Percentiles rank a stretch among this genome's conserved stretches.
Evolutionary conservation across 257 asterid species (phyloP).

Genomic region (Parsonsia alboflavescens): DNA sequence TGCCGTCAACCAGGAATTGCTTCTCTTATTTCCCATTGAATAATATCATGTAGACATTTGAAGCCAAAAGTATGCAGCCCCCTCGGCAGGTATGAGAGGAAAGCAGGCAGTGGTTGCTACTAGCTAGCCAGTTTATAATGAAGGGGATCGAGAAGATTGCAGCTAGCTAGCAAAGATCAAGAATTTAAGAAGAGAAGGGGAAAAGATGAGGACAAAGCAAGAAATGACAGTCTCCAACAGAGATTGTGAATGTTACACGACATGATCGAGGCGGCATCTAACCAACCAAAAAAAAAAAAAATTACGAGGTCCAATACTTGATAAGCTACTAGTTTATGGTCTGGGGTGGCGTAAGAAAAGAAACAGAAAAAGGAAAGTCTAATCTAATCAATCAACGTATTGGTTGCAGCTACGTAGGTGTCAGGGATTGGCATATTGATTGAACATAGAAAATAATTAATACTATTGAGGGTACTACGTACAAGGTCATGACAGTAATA

Average conservation of each 20-base stretch:
- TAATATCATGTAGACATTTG: not conserved
- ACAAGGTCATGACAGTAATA: slow-evolving; percentile 25
- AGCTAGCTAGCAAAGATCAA: not conserved
- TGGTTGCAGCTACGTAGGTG: slow-evolving; percentile 26
- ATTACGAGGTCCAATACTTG: slow-evolving; percentile 27
- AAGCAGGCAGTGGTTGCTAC: not conserved
- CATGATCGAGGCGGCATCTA: slow-evolving; percentile 29
- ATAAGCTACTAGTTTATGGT: not conserved
- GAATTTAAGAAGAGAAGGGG: slow-evolving; percentile 1
- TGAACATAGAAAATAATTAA: slow-evolving; percentile 14
- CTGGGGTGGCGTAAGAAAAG: no score
- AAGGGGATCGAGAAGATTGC: not conserved
- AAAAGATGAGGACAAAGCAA: not conserved
- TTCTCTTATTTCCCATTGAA: slow-evolving; percentile 66
- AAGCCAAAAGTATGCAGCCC: not conserved
- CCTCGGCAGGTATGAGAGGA: no score
- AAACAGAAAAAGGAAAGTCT: not conserved
- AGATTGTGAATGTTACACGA: slow-evolving; percentile 25
- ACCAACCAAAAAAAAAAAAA: not conserved
- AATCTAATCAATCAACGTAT: slow-evolving; percentile 4
- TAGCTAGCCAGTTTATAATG: not conserved
- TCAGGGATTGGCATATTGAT: slow-evolving; percentile 32
- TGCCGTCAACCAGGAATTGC: slow-evolving; percentile 78
- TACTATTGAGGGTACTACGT: not conserved
- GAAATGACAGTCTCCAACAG: not conserved